Evolutionary conservation across 31 red algal genomes (phyloP), one percentile per base, ranked within the genome.

Genomic region (Odonthalia washingtoniensis): DNA sequence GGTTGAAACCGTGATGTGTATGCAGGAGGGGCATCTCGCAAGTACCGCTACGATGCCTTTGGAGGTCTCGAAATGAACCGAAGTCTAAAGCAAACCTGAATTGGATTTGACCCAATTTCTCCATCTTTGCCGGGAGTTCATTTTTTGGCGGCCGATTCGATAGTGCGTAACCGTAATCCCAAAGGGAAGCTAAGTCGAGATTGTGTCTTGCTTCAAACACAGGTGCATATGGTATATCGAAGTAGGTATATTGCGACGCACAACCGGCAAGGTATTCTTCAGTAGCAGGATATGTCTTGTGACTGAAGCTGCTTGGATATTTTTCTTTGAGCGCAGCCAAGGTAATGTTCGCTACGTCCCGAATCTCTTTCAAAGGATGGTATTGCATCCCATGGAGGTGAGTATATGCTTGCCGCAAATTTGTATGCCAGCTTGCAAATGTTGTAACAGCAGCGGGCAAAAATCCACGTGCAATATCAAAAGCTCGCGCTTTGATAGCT

Each of bases 321-420:
- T 30, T 35, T 33, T 30, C 27, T 67, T 67, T 30, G 27, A 67
- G 33, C 33, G 64, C 27, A 33, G 64, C 64, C 33, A 33, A 30
- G 27, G 33, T 30, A 35, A 35, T 35, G 33, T 67, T 35, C 33
- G 64, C 64, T 33, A 67, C 33, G 33, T 67, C 33, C 64, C 64
- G 64, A 35, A 67, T 35, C 64, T 67, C 64, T 67, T 67, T 35
- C 33, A 67, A 67, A 67, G 64, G 64, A 35, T 67, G 64, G 64
- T 67, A 35, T 67, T 35, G 64, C 64, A 67, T 30, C 30, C 33
- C 30, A 33, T 67, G 27, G 30, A 67, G 27, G 27, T 30, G 30
- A 35, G 27, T 35, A 33, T 30, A 30, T 67, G 64, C 64, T 35
- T 67, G 64, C 30, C 64, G 64, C 64, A 67, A 67, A 35, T 67